These are phyloP conservation scores for Solanum hybrid DNA, from an alignment of 305 asterid genomes.

Conservation along the genomic window DNA sequence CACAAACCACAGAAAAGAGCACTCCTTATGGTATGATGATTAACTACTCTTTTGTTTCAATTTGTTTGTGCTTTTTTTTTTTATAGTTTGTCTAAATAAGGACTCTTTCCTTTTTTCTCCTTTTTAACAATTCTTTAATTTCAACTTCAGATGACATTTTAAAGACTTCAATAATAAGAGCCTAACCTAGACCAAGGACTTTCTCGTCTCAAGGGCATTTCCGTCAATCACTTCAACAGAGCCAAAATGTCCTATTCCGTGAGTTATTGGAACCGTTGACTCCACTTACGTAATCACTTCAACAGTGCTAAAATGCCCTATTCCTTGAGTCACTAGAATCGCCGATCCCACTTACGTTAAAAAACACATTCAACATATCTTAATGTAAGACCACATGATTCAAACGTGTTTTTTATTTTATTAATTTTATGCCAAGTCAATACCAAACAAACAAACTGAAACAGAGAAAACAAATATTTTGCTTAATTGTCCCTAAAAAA, in stretches of 20 bases:
- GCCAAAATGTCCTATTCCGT: background rate
- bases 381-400: background rate
- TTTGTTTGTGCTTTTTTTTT: background rate
- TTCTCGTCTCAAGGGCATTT: background rate
- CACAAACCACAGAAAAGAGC: background rate
- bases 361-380: background rate
- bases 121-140: background rate
- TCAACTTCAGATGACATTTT: background rate
- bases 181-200: background rate
- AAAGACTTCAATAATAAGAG: background rate
- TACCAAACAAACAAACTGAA: background rate
- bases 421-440: background rate
- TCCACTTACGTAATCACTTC: background rate
- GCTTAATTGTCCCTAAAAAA: background rate
- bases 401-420: background rate
- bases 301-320: no score
- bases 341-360: background rate
- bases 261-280: background rate
- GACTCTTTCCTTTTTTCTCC: accelerated
- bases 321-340: no score
- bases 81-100: background rate
- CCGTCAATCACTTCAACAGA: background rate
- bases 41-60: background rate
- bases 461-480: background rate
- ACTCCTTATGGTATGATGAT: background rate